Conservation (phyloP, 2,329 filamentous ascomycete genomes). For the Trichoderma sp. region DNA sequence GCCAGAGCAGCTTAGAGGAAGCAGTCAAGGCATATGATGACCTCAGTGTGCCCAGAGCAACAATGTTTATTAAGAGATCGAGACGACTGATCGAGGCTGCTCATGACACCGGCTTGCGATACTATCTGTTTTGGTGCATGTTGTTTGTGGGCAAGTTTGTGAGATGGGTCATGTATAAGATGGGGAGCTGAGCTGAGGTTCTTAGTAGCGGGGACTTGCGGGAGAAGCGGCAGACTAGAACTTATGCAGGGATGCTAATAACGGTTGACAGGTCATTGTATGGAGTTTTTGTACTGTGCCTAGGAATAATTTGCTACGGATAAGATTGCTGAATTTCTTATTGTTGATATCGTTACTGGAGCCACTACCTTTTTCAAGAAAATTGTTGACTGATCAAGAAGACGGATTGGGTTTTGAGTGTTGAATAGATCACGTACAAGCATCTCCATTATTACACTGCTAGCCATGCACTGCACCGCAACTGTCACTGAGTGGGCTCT, state of each 20-base stretch:
- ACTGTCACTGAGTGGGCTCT: not conserved
- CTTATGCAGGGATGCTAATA: not conserved
- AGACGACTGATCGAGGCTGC: slow-evolving; percentile 24
- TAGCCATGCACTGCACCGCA: not conserved
- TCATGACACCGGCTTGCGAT: slow-evolving; percentile 21
- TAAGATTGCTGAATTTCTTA: not conserved
- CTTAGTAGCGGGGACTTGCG: not conserved
- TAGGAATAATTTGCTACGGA: not conserved
- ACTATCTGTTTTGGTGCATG: slow-evolving; percentile 25
- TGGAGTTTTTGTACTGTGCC: not conserved
- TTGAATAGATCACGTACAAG: not conserved
- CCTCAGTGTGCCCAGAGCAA: slow-evolving; percentile 35
- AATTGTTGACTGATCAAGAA: not conserved
- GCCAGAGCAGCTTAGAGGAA: slow-evolving; percentile 27
- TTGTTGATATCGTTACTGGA: not conserved
- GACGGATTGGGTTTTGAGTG: not conserved
- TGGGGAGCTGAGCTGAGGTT: not conserved
- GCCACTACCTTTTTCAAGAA: not conserved
- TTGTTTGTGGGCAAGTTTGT: slow-evolving; percentile 26
- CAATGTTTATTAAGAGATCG: slow-evolving; percentile 27
- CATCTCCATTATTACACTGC: not conserved
- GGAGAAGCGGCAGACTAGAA: not conserved
- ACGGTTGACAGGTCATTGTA: not conserved
- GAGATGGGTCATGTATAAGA: slow-evolving; percentile 26
- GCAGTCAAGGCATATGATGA: slow-evolving; percentile 38